These are phyloP conservation scores for Pseudophaeomoniella oleicola DNA, from an alignment of 2,329 filamentous ascomycete species.

Conservation along the genomic window DNA sequence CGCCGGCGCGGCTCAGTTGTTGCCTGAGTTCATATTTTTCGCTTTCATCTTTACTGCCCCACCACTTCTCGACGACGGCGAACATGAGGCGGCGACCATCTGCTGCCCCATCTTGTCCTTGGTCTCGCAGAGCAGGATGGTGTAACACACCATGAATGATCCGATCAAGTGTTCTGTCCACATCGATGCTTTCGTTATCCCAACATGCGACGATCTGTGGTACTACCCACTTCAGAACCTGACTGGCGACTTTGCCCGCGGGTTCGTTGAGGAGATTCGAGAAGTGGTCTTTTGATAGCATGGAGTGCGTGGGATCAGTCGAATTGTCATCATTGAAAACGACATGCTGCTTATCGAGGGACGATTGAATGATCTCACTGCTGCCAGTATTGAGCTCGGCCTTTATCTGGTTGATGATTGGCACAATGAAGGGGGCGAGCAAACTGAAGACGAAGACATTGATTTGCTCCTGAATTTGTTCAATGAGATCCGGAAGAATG, in stretches of 20 bases:
- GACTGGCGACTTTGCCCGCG: constrained; percentile 67
- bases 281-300: constrained; percentile 94
- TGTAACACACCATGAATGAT: constrained; percentile 77
- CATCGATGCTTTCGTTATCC: constrained; percentile 60
- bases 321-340: constrained; percentile 69
- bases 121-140: constrained; percentile 64
- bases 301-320: constrained; percentile 80
- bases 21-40: constrained; percentile 54
- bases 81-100: constrained; percentile 71
- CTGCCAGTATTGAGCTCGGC: constrained; percentile 74
- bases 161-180: constrained; percentile 55
- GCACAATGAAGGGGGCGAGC: constrained; percentile 74
- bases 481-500: constrained; percentile 67
- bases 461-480: constrained; percentile 75
- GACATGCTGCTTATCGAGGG: constrained; percentile 64
- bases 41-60: constrained; percentile 49
- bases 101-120: constrained; percentile 52
- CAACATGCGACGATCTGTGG: constrained; percentile 80
- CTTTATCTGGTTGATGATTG: constrained; percentile 76
- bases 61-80: constrained; percentile 68
- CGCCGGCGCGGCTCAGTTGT: constrained; percentile 65
- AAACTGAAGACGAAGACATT: constrained; percentile 85
- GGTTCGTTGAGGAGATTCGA: constrained; percentile 80
- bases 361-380: constrained; percentile 73
- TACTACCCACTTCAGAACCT: constrained; percentile 70